phyloP scores from a whole-genome alignment of 225 moss, liverwort and hornwort genomes.

The Ulota crispa region DNA sequence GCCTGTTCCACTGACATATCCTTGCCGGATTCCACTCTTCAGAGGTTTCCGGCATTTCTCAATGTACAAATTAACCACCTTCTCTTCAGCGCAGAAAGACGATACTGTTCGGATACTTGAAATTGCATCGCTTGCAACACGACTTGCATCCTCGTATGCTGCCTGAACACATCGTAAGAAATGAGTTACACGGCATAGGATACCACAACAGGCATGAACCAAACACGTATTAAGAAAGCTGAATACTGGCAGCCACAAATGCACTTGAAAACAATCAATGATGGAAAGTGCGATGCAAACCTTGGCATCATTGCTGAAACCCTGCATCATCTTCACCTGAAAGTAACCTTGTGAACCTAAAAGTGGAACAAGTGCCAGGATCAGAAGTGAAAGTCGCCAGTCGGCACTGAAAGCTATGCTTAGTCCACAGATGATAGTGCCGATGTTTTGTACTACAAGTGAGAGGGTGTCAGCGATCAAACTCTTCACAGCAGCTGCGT shows the following conservation, averaged over 20 bases:
- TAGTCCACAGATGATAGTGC: slow-evolving; percentile 62
- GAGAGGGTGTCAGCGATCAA: slow-evolving; percentile 81
- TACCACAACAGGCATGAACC: background rate
- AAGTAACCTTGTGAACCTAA: slow-evolving; percentile 67
- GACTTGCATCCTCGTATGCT: slow-evolving; percentile 65
- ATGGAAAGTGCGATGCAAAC: slow-evolving; percentile 34
- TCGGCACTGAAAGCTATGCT: slow-evolving; percentile 72
- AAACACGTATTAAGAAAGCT: background rate
- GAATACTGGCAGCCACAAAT: background rate
- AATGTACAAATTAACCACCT: slow-evolving; percentile 41
- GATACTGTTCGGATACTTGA: slow-evolving; percentile 67
- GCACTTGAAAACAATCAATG: background rate
- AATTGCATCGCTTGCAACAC: slow-evolving; percentile 65
- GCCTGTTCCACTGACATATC: slow-evolving; percentile 61
- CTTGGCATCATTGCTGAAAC: slow-evolving; percentile 83
- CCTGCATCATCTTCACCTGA: slow-evolving; percentile 70
- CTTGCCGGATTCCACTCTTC: slow-evolving; percentile 53
- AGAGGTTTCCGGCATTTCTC: slow-evolving; percentile 50
- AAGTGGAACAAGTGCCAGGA: slow-evolving; percentile 79
- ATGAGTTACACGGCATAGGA: background rate
- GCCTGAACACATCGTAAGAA: slow-evolving; percentile 29
- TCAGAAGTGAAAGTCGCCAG: slow-evolving; percentile 79
- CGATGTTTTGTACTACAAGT: slow-evolving; percentile 63
- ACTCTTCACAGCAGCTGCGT: slow-evolving; percentile 81
- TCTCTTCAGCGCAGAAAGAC: slow-evolving; percentile 64